These are phyloP conservation scores for Huntiella omanensis DNA, from an alignment of 2,329 filamentous ascomycete species.

Conservation along the genomic window DNA sequence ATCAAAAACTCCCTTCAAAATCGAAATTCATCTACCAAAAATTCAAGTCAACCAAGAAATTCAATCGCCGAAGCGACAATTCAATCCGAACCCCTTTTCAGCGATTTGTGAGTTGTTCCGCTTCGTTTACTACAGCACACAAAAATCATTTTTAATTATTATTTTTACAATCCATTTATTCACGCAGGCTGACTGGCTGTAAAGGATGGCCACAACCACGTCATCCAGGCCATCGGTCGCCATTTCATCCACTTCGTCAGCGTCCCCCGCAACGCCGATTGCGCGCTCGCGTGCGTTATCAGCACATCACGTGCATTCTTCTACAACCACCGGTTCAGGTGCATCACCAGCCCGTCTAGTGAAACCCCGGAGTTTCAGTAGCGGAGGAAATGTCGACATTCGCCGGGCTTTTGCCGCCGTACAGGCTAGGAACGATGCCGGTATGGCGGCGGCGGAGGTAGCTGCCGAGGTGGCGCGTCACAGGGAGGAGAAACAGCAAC, in stretches of 20 bases:
- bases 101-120: neutral
- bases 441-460: neutral
- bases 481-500: neutral
- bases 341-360: neutral
- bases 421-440: neutral
- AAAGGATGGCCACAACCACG: conserved; percentile 6
- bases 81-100: no score
- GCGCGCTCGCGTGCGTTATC: conserved; percentile 7
- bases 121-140: neutral
- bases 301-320: neutral
- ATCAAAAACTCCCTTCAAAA: neutral
- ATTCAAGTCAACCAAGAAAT: no score
- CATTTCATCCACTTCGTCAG: conserved; percentile 1
- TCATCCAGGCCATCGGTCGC: conserved; percentile 4
- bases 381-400: conserved; percentile 9
- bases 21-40: neutral
- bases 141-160: neutral
- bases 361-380: conserved; percentile 3
- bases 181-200: neutral
- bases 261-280: neutral
- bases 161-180: neutral
- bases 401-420: conserved; percentile 9
- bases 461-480: neutral
- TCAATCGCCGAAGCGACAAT: no score
- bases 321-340: neutral